Evolutionary conservation across 2,329 filamentous ascomycete genomes (phyloP).

Genomic region (Cytospora chrysosperma): DNA sequence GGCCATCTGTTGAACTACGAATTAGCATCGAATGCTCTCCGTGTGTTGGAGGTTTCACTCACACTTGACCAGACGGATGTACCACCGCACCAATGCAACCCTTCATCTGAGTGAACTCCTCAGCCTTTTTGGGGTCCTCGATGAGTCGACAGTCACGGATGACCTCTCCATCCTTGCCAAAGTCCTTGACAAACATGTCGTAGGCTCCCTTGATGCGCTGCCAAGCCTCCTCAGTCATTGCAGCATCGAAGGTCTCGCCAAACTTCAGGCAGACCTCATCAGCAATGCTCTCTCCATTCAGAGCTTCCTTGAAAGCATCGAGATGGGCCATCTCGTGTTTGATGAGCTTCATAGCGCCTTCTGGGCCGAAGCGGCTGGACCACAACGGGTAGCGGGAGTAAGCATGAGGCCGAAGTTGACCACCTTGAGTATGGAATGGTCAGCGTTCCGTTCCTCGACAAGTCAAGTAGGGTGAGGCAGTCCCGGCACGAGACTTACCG

Average conservation of each 20-base stretch:
- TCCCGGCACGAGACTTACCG: constrained; percentile 24
- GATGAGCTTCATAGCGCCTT: constrained; percentile 33
- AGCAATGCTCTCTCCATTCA: constrained; percentile 27
- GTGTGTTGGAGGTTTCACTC: background rate
- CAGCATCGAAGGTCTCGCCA: constrained; percentile 35
- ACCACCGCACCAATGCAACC: constrained; percentile 31
- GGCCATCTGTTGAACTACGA: constrained; percentile 15
- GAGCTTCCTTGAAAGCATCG: constrained; percentile 20
- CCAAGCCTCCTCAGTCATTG: constrained; percentile 35
- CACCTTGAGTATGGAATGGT: constrained; percentile 10
- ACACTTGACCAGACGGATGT: constrained; percentile 29
- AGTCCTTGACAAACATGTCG: constrained; percentile 31
- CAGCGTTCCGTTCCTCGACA: background rate
- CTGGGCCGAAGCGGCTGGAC: constrained; percentile 30
- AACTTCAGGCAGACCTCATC: constrained; percentile 33
- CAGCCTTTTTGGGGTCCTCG: constrained; percentile 29
- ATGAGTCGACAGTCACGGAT: constrained; percentile 28
- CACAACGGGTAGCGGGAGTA: constrained; percentile 34
- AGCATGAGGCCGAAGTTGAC: constrained; percentile 28
- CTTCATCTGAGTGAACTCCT: constrained; percentile 35
- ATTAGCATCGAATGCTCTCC: background rate
- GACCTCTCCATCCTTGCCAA: constrained; percentile 32
- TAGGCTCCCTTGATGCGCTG: constrained; percentile 30
- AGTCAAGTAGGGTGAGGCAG: too few species aligned
- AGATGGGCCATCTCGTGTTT: constrained; percentile 33